Base-by-base conservation (phyloP, 192 early-diverging fungal genomes). In the Backusella sp. region DNA sequence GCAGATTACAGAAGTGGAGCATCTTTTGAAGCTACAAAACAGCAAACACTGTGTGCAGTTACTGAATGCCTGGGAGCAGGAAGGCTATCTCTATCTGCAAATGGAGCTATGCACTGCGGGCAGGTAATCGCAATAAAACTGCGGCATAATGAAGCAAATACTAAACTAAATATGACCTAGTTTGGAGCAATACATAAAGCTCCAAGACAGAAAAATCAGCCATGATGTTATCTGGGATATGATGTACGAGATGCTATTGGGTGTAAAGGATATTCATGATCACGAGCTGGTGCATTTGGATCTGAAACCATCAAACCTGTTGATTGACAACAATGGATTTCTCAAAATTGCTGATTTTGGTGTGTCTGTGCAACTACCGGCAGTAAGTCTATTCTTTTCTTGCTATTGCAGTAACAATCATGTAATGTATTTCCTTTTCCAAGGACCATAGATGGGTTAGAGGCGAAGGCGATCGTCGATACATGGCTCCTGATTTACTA, bases 331-430 rank as follows among this genome's bases (percentile, higher is more conserved):
- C 52, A 80, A 89, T 46, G 91, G 92, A 30, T 78, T 81, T 42
- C 84, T 97, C 14, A 96, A 95, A 79, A 91, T 97, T 75, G 95
- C 90, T 1, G 97, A 98, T 84, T 98, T 96, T 92, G 97, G 97
- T 6, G 84, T 92, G 14, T 94, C 97, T 0, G 81, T 90, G 19
- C 49, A 75, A 23, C 81, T 85, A 32, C 92, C 93, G 8, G 82
- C 91, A 62, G 91, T 88, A 76, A 75, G 83, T 39, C 4, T 36
- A 36, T 46, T 8, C 14, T 28, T 73, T 17, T 41, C n/a, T n/a
- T 62, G 37, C 0, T 11, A 12, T 39, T 39, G 9, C 37, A 39
- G 12, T 39, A 39, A 39, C 11, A 8, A 39, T 12, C 8, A 12
- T 39, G 3, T 39, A 12, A 39, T 12, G 1, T 39, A 39, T 81